These are phyloP conservation scores for Colletotrichum sp. DNA, from an alignment of 2,329 filamentous ascomycete genomes.

Conservation along the genomic window DNA sequence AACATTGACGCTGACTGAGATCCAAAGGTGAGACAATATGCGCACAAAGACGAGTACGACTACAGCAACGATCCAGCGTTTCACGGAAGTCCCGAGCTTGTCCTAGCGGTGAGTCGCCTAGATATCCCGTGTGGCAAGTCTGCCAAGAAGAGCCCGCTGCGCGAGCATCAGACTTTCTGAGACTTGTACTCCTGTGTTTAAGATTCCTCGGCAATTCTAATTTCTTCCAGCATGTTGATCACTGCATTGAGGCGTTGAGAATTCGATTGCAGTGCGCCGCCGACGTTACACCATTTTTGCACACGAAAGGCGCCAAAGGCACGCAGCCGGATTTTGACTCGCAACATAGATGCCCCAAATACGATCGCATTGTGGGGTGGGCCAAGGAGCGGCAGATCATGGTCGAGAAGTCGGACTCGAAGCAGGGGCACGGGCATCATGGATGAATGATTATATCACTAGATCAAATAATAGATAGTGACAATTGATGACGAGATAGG, in stretches of 20 bases:
- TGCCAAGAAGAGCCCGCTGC: background rate
- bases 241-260: conserved; percentile 7
- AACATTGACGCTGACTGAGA: background rate
- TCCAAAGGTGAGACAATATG: conserved; percentile 28
- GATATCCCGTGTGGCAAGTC: background rate
- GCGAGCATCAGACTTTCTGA: background rate
- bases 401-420: background rate
- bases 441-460: background rate
- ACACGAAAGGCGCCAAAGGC: background rate
- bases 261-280: background rate
- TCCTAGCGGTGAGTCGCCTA: background rate
- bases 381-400: conserved; percentile 5
- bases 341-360: conserved; percentile 9
- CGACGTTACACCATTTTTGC: conserved; percentile 5
- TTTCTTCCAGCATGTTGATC: background rate
- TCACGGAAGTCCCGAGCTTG: background rate
- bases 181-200: background rate
- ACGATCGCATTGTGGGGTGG: conserved; percentile 4
- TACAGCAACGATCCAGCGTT: conserved; percentile 8
- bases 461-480: background rate
- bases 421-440: background rate
- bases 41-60: background rate
- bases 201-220: background rate
- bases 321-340: conserved; percentile 8
- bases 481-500: background rate